Base-by-base conservation (phyloP, 2,329 filamentous ascomycete genomes). In the Neopestalotiopsis clavispora region DNA sequence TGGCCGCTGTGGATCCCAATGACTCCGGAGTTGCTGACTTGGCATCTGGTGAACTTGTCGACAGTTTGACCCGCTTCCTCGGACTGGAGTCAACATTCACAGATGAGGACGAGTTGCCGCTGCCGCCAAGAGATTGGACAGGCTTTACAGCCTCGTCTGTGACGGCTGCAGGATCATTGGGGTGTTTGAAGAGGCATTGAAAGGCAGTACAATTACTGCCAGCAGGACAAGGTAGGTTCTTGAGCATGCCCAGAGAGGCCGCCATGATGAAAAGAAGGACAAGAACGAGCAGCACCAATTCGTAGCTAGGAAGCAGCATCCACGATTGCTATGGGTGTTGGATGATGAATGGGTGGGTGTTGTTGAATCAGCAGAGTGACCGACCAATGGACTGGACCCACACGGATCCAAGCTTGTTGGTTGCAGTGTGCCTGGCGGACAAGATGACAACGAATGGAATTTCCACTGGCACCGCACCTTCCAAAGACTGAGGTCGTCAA, bases 141-240 rank as follows among this genome's bases (percentile, higher is more conserved):
- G 65, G 30, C 20, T 65, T 66, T 56, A 70, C 68, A 58, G 61
- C 62, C 45, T 52, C 45, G 4, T 52, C 45, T 9, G 68, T 66
- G 32, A 69, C 49, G 61, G 68, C 70, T 14, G 70, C 63, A 67
- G 74, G 75, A 38, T 85, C 81, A 23, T 73, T 75, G 42, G 77
- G 76, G 71, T 86, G 84, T 34, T 83, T 82, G 72, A 87, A 87
- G 52, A 87, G 80, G 72, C 85, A 87, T 69, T 83, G 79, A 72
- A 85, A 85, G 17, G 85, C 84, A 9, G 81, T 84, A 73, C 85
- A 87, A 2, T 70, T 77, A 61, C 81, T 78, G 65, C 85, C 85
- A 23, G 83, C 84, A 5, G 85, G 85, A 71, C 85, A 87, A 10
- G 84, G 83, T 62, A 87, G 82, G 69, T 81, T 82, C 72, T 85